phyloP scores from a whole-genome alignment of 2,329 filamentous ascomycete species.

The Cytospora piceae region DNA sequence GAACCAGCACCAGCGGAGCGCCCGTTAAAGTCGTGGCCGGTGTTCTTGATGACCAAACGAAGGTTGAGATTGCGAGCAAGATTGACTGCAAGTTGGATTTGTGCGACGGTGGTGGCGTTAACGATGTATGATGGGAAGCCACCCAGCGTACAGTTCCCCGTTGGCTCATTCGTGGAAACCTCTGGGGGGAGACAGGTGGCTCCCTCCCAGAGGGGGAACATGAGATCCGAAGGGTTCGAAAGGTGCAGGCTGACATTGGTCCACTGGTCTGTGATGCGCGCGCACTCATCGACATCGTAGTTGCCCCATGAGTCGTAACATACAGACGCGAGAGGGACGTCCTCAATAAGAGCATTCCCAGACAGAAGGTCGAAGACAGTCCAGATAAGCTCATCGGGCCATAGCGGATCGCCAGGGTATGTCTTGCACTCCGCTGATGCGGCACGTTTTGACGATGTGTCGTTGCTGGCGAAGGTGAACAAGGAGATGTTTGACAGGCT shows the following conservation, averaged over 20 bases:
- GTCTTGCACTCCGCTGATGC: constrained; percentile 29
- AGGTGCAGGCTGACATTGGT: constrained; percentile 13
- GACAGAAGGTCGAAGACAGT: constrained; percentile 13
- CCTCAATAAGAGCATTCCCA: constrained; percentile 21
- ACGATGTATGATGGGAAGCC: constrained; percentile 18
- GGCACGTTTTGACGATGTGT: constrained; percentile 32
- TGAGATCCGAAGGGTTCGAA: too few species aligned
- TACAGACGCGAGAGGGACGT: constrained; percentile 13
- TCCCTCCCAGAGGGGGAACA: constrained; percentile 15
- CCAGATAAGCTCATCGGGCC: constrained; percentile 24
- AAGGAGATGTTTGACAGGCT: constrained; percentile 39
- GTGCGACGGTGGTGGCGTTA: constrained; percentile 36
- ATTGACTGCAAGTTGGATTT: constrained; percentile 52
- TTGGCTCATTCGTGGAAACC: constrained; percentile 3
- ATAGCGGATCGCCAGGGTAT: constrained; percentile 22
- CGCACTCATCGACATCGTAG: constrained; percentile 12
- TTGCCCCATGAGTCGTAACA: constrained; percentile 21
- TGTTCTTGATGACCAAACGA: constrained; percentile 56
- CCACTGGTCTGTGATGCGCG: constrained; percentile 7
- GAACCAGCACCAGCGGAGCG: constrained; percentile 44
- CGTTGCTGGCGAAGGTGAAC: constrained; percentile 40
- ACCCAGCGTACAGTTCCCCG: constrained; percentile 13
- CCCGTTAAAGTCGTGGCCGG: constrained; percentile 55
- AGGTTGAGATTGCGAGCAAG: constrained; percentile 51
- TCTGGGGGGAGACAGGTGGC: constrained; percentile 8